Percentiles rank a stretch among this genome's conserved stretches.
These are phyloP conservation scores for Panaeolus papilionaceus DNA, from an alignment of 768 basidiomycete species.

Conservation along the genomic window DNA sequence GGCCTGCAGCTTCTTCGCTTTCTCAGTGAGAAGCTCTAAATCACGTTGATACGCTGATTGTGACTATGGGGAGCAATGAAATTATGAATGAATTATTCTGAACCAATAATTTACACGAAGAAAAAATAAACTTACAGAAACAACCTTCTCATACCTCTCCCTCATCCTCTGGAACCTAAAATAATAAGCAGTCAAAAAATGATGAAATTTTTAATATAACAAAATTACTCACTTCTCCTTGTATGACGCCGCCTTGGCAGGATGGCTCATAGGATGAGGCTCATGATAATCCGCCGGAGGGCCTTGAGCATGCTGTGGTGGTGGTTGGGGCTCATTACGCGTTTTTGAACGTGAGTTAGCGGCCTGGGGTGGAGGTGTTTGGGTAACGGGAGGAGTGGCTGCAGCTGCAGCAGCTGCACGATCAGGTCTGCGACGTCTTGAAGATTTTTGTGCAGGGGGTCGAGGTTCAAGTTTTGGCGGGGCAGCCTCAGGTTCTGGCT, in stretches of 20 bases:
- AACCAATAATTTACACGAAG: background rate
- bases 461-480: background rate
- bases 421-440: conserved; percentile 3
- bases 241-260: conserved; percentile 30
- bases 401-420: background rate
- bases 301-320: background rate
- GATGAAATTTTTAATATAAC: background rate
- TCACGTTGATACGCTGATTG: conserved; percentile 45
- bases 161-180: conserved; percentile 52
- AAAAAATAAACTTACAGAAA: conserved; percentile 37
- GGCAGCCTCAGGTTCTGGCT: background rate
- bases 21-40: conserved; percentile 44
- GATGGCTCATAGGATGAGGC: conserved; percentile 19
- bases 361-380: background rate
- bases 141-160: conserved; percentile 52
- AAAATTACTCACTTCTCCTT: conserved; percentile 37
- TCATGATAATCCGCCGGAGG: conserved; percentile 1
- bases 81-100: background rate
- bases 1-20: conserved; percentile 51
- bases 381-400: background rate
- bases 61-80: conserved; percentile 31
- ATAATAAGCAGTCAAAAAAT: conserved; percentile 10
- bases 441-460: background rate
- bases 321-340: background rate
- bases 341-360: background rate